Base-by-base conservation (phyloP, 1,284 basidiomycete genomes). In the Uromyces viciae-fabae region DNA sequence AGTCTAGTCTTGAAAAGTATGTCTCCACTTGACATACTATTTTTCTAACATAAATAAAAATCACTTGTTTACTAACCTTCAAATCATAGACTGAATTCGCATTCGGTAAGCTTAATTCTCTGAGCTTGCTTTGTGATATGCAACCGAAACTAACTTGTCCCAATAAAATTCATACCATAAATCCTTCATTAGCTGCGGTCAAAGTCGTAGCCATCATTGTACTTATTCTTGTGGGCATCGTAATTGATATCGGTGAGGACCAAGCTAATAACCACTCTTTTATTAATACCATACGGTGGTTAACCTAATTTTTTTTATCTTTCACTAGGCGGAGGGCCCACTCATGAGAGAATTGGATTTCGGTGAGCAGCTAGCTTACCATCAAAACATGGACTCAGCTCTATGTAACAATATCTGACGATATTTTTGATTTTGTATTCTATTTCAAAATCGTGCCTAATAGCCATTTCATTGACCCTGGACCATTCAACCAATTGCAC, bases 161-260 rank as follows among this genome's bases (percentile, higher is more conserved):
- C n/a, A n/a, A n/a, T n/a, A n/a, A n/a, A n/a, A n/a, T n/a, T n/a
- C n/a, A n/a, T n/a, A n/a, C n/a, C n/a, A n/a, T n/a, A 38, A 11
- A 40, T 36, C 31, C 42, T 9, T 11, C 33, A 56, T 42, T 25
- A 81, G 79, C 79, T 25, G 72, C 79, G 33, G 2, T 81, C 33
- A 81, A 81, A 62, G 80, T 81, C 40, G 83, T 85, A 22, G 86
- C 91, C 72, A 91, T 91, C 5, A 40, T 60, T 15, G 22, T 75
- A n/a, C 60, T 82, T 68, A 89, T 92, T 82, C 84, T 93, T 74
- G 87, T 89, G 75, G 91, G 91, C 75, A 87, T 93, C 68, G 86
- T 92, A 81, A 88, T 93, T 77, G 91, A 92, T 84, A 89, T 91
- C 25, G 92, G 92, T 77, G 91, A 91, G 82, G 91, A 89, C 2